phyloP scores from a whole-genome alignment of 345 rosid genomes.

The Alliaria petiolata region DNA sequence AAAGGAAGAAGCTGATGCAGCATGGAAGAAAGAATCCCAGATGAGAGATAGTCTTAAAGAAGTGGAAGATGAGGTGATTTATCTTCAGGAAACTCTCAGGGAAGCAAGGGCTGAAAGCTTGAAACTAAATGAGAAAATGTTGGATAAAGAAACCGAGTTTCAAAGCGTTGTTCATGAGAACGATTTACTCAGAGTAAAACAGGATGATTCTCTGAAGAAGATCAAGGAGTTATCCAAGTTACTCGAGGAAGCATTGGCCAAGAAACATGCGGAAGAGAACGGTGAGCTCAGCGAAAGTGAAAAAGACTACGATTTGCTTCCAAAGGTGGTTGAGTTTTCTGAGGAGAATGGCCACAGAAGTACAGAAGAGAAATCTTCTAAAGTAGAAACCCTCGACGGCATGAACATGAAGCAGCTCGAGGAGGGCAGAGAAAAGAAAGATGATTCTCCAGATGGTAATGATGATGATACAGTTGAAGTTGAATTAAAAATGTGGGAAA shows the following conservation, averaged over 20 bases:
- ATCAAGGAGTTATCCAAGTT: conserved; percentile 66
- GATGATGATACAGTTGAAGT: conserved; percentile 54
- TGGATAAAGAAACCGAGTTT: conserved; percentile 80
- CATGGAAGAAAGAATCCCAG: conserved; percentile 62
- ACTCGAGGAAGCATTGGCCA: conserved; percentile 70
- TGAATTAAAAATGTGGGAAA: conserved; percentile 88
- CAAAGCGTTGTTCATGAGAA: conserved; percentile 66
- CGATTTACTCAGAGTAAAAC: conserved; percentile 58
- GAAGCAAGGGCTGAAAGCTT: conserved; percentile 55
- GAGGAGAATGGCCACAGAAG: conserved; percentile 73
- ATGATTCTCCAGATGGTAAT: conserved; percentile 7
- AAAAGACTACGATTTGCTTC: conserved; percentile 88
- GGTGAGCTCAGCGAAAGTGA: conserved; percentile 78
- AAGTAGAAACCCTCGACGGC: not conserved
- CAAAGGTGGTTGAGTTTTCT: conserved; percentile 75
- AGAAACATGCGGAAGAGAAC: conserved; percentile 52
- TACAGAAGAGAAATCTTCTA: conserved; percentile 48
- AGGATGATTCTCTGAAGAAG: conserved; percentile 49
- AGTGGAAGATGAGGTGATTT: conserved; percentile 76
- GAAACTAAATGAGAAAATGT: conserved; percentile 57
- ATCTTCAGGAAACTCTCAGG: conserved; percentile 72
- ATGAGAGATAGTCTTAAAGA: conserved; percentile 71
- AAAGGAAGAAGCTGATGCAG: conserved; percentile 68
- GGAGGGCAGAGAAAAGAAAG: not conserved
- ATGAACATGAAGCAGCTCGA: not conserved